Evolutionary conservation across 768 basidiomycete genomes (phyloP).

Genomic region (Hysterangium stoloniferum): DNA sequence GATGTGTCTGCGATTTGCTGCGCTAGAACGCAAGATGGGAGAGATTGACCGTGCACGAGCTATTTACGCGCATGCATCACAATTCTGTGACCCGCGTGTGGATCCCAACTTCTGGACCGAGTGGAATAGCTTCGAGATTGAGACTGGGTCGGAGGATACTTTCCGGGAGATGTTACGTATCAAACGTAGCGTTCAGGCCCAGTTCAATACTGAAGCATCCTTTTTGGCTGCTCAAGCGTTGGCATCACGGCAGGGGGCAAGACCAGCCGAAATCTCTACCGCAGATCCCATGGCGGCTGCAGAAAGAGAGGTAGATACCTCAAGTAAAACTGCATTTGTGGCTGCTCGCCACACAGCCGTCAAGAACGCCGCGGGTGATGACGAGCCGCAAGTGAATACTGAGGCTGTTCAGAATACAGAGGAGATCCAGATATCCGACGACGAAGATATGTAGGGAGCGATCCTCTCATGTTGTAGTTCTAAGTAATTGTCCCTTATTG

Average conservation of each 20-base stretch:
- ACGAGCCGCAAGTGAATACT: slow-evolving; percentile 24
- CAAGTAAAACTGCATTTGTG: slow-evolving; percentile 67
- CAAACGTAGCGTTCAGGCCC: slow-evolving; percentile 96
- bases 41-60: slow-evolving; percentile 97
- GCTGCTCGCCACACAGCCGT: slow-evolving; percentile 53
- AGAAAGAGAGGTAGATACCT: slow-evolving; percentile 52
- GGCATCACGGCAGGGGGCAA: slow-evolving; percentile 53
- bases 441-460: slow-evolving; percentile 51
- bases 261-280: slow-evolving; percentile 27
- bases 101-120: slow-evolving; percentile 92
- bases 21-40: slow-evolving; percentile 93
- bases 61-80: slow-evolving; percentile 94
- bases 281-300: slow-evolving; percentile 85
- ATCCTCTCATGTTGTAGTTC: slow-evolving; percentile 16
- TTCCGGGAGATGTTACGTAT: slow-evolving; percentile 94
- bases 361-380: slow-evolving; percentile 32
- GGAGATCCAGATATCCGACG: slow-evolving; percentile 85
- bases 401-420: slow-evolving; percentile 50
- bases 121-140: slow-evolving; percentile 97
- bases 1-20: slow-evolving; percentile 96
- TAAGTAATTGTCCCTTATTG: slow-evolving; percentile 6
- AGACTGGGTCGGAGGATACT: slow-evolving; percentile 97
- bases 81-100: slow-evolving; percentile 95
- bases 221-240: slow-evolving; percentile 89
- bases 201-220: slow-evolving; percentile 95